These are phyloP conservation scores for Sporormia fimetaria DNA, from an alignment of 495 filamentous ascomycete genomes.

Conservation along the genomic window DNA sequence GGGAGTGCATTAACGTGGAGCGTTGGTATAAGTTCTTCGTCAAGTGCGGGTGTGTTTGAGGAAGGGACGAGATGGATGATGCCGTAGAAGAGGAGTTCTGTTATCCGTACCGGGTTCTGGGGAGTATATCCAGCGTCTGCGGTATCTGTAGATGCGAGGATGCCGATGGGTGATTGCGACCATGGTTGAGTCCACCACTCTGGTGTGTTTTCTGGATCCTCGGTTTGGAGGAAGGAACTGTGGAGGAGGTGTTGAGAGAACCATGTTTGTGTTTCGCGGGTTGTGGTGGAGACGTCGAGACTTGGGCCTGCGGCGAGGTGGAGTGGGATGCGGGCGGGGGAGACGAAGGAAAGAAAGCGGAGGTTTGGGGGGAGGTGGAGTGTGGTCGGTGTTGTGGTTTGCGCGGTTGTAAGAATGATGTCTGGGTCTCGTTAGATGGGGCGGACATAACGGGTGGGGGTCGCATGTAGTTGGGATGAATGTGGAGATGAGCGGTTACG, in stretches of 20 bases:
- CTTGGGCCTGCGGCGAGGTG: constrained; percentile 24
- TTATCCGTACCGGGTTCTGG: constrained; percentile 25
- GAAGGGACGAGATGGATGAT: constrained; percentile 30
- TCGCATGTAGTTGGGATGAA: no score
- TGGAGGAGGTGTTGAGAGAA: constrained; percentile 17
- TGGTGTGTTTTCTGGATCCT: background rate
- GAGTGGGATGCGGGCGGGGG: constrained; percentile 20
- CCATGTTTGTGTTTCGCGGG: constrained; percentile 20
- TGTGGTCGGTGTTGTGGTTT: constrained; percentile 4
- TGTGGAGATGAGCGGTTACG: no score
- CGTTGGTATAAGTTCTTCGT: constrained; percentile 1
- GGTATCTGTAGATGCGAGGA: constrained; percentile 13
- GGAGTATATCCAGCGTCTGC: background rate
- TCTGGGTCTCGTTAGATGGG: constrained; percentile 7
- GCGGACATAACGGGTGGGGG: background rate
- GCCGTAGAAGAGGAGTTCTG: constrained; percentile 48
- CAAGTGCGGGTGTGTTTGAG: constrained; percentile 31
- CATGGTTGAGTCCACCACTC: constrained; percentile 22
- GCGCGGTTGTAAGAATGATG: constrained; percentile 13
- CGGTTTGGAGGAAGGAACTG: constrained; percentile 4
- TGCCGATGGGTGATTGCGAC: constrained; percentile 23
- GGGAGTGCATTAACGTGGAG: constrained; percentile 32
- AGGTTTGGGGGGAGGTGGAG: constrained; percentile 13
- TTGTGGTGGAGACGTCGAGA: constrained; percentile 22
- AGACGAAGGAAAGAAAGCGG: constrained; percentile 22